A percentile compares a stretch with the other conserved stretches of the same genome.
phyloP scores from a whole-genome alignment of 208 protist species.

The Acanthamoeba divionensis region DNA sequence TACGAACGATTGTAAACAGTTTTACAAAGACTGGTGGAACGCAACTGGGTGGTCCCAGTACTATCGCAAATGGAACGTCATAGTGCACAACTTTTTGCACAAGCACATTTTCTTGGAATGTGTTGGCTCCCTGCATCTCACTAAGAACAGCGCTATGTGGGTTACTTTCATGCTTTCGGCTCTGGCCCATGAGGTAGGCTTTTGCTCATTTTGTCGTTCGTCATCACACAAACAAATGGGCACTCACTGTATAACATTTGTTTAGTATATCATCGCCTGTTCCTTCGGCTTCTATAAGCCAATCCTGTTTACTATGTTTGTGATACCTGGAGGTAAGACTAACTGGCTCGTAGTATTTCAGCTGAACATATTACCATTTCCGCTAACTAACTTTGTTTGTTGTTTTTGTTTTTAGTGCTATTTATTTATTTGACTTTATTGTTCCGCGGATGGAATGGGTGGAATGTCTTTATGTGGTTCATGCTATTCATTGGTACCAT shows the following conservation, averaged over 20 bases:
- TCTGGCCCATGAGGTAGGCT: neutral
- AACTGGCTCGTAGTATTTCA: neutral
- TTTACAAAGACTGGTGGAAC: constrained; percentile 54
- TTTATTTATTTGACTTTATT: constrained; percentile 13
- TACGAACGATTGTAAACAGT: neutral
- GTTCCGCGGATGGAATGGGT: neutral
- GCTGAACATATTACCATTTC: neutral
- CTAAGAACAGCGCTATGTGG: constrained; percentile 22
- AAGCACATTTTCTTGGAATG: constrained; percentile 42
- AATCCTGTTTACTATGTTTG: constrained; percentile 1
- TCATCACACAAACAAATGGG: too few species aligned
- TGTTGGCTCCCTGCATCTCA: neutral
- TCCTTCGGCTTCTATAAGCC: constrained; percentile 30
- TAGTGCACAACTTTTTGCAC: constrained; percentile 41
- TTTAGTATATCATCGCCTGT: neutral
- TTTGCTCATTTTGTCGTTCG: too few species aligned
- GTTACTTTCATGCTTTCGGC: constrained; percentile 31
- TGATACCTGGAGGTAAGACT: neutral
- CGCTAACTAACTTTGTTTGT: too few species aligned
- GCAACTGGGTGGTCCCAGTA: neutral
- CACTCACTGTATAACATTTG: too few species aligned
- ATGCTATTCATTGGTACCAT: constrained; percentile 49
- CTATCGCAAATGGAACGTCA: constrained; percentile 43
- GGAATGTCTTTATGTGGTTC: constrained; percentile 54
- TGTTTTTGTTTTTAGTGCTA: neutral